Evolutionary conservation across 2,329 filamentous ascomycete species (phyloP).

Genomic region (Cercospora sp.): DNA sequence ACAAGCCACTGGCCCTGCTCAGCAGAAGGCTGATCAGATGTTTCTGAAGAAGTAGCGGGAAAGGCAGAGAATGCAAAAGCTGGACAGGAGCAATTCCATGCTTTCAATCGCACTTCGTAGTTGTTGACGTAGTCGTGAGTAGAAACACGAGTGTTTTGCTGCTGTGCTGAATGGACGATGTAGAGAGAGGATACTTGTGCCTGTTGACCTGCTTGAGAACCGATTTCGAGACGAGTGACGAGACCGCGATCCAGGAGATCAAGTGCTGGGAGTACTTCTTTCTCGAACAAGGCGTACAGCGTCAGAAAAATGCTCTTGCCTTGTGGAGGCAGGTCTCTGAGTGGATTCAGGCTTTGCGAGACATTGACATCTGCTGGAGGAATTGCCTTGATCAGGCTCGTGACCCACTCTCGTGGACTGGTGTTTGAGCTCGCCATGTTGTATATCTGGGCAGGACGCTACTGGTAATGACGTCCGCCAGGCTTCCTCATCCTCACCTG

Average conservation of each 20-base stretch:
- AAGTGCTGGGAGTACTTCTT: constrained; percentile 76
- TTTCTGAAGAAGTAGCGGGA: constrained; percentile 34
- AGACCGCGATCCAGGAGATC: constrained; percentile 81
- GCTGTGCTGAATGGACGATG: constrained; percentile 63
- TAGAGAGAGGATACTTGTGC: constrained; percentile 46
- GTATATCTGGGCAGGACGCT: neutral
- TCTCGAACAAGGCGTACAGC: constrained; percentile 81
- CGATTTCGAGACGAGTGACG: constrained; percentile 55
- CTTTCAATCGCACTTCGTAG: constrained; percentile 72
- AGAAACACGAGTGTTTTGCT: constrained; percentile 31
- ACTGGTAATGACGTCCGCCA: neutral
- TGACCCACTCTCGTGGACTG: constrained; percentile 30
- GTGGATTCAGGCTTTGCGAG: constrained; percentile 46
- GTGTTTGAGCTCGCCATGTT: constrained; percentile 11
- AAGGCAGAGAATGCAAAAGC: constrained; percentile 77
- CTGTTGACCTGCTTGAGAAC: neutral
- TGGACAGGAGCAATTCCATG: constrained; percentile 90
- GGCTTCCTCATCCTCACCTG: neutral
- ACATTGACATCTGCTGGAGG: constrained; percentile 29
- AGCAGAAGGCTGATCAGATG: neutral
- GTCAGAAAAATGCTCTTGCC: constrained; percentile 63
- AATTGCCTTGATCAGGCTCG: constrained; percentile 33
- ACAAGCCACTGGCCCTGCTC: constrained; percentile 34
- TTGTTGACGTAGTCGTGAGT: constrained; percentile 51
- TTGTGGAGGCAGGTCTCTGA: constrained; percentile 34